These are phyloP conservation scores for Leccinellum luteum DNA, from an alignment of 768 basidiomycete species.

Conservation along the genomic window DNA sequence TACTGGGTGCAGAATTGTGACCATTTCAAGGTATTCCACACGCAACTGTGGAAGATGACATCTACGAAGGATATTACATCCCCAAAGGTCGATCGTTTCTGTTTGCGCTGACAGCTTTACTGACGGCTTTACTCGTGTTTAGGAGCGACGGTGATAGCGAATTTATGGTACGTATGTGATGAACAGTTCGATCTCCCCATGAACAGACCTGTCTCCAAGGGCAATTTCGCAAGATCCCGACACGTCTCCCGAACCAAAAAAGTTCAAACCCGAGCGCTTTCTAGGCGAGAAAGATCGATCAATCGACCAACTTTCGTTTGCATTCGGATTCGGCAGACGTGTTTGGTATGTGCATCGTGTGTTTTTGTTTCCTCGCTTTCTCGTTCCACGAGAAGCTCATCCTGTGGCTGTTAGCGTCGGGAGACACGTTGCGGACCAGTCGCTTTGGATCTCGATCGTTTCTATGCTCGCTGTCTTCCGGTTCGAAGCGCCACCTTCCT, in stretches of 20 bases:
- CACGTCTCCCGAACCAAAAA: slow-evolving; percentile 36
- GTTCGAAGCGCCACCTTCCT: slow-evolving; percentile 6
- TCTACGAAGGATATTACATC: slow-evolving; percentile 47
- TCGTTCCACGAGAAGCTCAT: background rate
- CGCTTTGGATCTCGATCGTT: slow-evolving; percentile 31
- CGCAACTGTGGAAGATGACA: slow-evolving; percentile 36
- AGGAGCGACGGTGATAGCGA: slow-evolving; percentile 22
- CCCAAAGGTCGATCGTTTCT: slow-evolving; percentile 40
- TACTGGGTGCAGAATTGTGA: background rate
- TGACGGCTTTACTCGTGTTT: background rate
- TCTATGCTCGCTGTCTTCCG: slow-evolving; percentile 20
- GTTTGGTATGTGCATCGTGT: slow-evolving; percentile 5
- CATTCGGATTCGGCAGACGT: slow-evolving; percentile 43
- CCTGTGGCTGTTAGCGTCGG: slow-evolving; percentile 36
- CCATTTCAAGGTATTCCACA: slow-evolving; percentile 29
- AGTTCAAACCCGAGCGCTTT: slow-evolving; percentile 39
- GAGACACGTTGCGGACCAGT: slow-evolving; percentile 38
- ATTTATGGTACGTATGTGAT: slow-evolving; percentile 13
- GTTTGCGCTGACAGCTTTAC: background rate
- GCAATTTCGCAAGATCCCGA: slow-evolving; percentile 36
- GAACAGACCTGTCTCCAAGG: slow-evolving; percentile 13
- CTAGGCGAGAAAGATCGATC: slow-evolving; percentile 9
- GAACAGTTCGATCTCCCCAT: background rate
- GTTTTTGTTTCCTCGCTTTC: background rate
- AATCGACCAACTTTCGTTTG: slow-evolving; percentile 18